Evolutionary conservation across 2,329 filamentous ascomycete genomes (phyloP).

Genomic region (Penicillium sp.): DNA sequence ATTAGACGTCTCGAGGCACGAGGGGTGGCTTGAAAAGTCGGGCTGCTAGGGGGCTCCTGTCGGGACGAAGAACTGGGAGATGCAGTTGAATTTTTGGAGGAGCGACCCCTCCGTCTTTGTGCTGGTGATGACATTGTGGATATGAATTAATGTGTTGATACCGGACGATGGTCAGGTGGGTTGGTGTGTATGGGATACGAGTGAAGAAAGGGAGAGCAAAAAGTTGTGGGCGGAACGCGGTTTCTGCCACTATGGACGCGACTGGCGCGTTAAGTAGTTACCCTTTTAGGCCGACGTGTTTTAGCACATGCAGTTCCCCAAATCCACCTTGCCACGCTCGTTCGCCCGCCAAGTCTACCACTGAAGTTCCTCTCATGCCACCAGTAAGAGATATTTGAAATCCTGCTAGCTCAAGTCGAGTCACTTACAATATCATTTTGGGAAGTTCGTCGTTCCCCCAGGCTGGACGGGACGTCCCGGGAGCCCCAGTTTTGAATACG

Average conservation of each 20-base stretch:
- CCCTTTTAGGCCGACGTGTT: constrained; percentile 22
- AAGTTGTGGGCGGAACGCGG: constrained; percentile 23
- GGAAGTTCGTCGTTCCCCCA: background rate
- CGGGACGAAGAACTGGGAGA: constrained; percentile 34
- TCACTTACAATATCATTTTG: background rate
- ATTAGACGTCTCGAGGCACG: constrained; percentile 43
- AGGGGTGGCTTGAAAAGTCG: constrained; percentile 43
- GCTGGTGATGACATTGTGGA: constrained; percentile 44
- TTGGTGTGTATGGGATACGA: constrained; percentile 9
- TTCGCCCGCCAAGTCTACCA: background rate
- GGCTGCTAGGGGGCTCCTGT: constrained; percentile 35
- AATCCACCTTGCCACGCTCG: background rate
- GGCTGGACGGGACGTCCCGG: background rate
- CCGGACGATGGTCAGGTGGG: constrained; percentile 14
- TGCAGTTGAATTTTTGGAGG: constrained; percentile 39
- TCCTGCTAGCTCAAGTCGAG: background rate
- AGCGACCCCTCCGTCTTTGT: constrained; percentile 40
- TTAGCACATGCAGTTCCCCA: background rate
- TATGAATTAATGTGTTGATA: constrained; percentile 17
- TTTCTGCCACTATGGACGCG: constrained; percentile 20
- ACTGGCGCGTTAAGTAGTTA: constrained; percentile 34
- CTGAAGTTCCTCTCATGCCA: background rate
- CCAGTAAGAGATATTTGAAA: background rate
- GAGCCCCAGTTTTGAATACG: background rate
- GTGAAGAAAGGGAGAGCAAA: constrained; percentile 25